Evolutionary conservation across 148 eudicot species (phyloP).

Genomic region (Fagopyrum esculentum): DNA sequence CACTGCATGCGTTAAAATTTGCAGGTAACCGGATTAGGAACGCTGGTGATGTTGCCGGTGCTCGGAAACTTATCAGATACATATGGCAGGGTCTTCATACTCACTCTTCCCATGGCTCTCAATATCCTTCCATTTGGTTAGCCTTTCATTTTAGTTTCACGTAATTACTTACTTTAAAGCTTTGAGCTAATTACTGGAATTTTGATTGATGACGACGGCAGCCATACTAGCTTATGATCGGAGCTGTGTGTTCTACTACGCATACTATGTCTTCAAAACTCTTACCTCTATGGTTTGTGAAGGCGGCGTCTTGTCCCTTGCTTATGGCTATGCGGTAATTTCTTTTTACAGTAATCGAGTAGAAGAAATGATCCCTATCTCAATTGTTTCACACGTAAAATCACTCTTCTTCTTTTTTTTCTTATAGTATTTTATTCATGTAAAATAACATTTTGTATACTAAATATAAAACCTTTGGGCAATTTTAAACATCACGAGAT

Average conservation of each 20-base stretch:
- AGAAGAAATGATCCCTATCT: too few relatives aligned
- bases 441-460: too few relatives aligned
- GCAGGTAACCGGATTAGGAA: conserved; percentile 46
- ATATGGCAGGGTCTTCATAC: conserved; percentile 41
- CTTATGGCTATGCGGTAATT: conserved; percentile 34
- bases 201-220: neutral
- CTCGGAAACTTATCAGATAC: conserved; percentile 45
- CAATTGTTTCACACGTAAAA: too few relatives aligned
- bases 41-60: conserved; percentile 44
- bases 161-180: neutral
- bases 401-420: too few relatives aligned
- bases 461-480: too few relatives aligned
- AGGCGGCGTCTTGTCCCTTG: conserved; percentile 47
- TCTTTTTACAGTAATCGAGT: neutral
- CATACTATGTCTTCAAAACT: conserved; percentile 38
- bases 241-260: conserved; percentile 31
- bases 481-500: too few relatives aligned
- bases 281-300: conserved; percentile 51
- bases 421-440: too few relatives aligned
- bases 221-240: conserved; percentile 43
- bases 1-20: neutral
- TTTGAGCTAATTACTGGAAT: too few relatives aligned
- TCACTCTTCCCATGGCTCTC: conserved; percentile 37
- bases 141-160: neutral
- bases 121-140: conserved; percentile 40